Conservation (phyloP, 2,329 filamentous ascomycete genomes). For the Botrytis sinoallii region DNA sequence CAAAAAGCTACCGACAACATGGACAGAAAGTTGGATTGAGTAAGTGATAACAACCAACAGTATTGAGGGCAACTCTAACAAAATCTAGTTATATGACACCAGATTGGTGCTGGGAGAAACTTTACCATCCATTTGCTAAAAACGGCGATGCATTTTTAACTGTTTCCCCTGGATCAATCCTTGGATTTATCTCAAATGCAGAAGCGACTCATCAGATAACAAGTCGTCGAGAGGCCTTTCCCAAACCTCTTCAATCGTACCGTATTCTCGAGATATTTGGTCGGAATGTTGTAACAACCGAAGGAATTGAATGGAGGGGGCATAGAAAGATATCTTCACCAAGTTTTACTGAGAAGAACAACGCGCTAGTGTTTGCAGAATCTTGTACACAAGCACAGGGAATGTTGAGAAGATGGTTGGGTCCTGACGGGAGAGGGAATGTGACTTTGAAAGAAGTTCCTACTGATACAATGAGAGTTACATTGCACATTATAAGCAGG, state of each 20-base stretch:
- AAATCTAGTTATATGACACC: slow-evolving; percentile 49
- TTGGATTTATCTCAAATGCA: slow-evolving; percentile 50
- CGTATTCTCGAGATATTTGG: slow-evolving; percentile 62
- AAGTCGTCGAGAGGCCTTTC: slow-evolving; percentile 65
- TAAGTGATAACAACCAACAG: slow-evolving; percentile 40
- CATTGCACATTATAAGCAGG: slow-evolving; percentile 59
- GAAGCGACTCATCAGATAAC: slow-evolving; percentile 61
- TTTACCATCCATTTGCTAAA: slow-evolving; percentile 55
- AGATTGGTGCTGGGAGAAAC: slow-evolving; percentile 57
- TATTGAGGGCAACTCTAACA: not conserved
- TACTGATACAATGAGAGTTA: slow-evolving; percentile 63
- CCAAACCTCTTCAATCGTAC: slow-evolving; percentile 63
- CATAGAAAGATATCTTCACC: slow-evolving; percentile 71
- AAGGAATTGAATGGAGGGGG: slow-evolving; percentile 66
- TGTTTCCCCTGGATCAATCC: slow-evolving; percentile 55
- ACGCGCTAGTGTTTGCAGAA: slow-evolving; percentile 63
- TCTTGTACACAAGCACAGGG: slow-evolving; percentile 60
- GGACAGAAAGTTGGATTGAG: slow-evolving; percentile 59
- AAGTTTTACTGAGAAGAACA: slow-evolving; percentile 75
- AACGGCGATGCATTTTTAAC: slow-evolving; percentile 62
- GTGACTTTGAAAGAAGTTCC: slow-evolving; percentile 51
- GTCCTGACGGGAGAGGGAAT: slow-evolving; percentile 41
- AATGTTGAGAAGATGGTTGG: slow-evolving; percentile 59
- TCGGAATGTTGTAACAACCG: slow-evolving; percentile 67
- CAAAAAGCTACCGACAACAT: slow-evolving; percentile 51